Base-by-base conservation (phyloP, 164 flowering plant species). In the Vitis amurensis region DNA sequence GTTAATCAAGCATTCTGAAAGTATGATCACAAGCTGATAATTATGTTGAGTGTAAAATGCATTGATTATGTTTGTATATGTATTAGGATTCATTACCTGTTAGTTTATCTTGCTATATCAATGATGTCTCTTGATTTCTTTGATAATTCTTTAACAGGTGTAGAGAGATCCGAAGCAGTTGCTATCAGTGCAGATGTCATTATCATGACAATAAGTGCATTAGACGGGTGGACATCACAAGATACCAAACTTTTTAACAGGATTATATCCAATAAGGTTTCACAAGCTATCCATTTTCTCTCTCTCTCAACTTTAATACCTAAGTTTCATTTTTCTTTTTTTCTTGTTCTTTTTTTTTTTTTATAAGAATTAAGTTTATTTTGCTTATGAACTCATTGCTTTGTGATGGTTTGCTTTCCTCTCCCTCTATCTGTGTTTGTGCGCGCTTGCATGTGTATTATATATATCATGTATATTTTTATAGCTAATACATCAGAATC, bases 81-180 rank as follows among this genome's bases (percentile, higher is more conserved):
- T 37, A 37, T 4, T 37, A 37, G 4, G 44, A 37, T 37, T 37
- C 7, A 6, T 6, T 37, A 65, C n/a, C 8, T 71, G 56, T 9
- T 16, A 7, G 44, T 55, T 15, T 57, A n/a, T 37, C 51, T 15
- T 49, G 19, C 44, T 13, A 8, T 55, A 48, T 48, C 19, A 15
- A 27, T 29, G 30, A 37, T 19, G 14, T 59, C 13, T 15, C 0
- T 17, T 11, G 23, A 64, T 67, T 23, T 23, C 44, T 27, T 37
- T 29, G 10, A 55, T 13, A 66, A 2, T 78, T 64, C 48, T 30
- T 23, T 73, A n/a, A 14, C 81, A 94, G 99, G 99, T 63, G 98
- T 95, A 3, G 91, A 95, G 81, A 86, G 98, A 76, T 95, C 99
- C 56, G 92, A 92, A 85, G 92, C 91, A 63, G 99, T 82, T 74